Conservation (phyloP, 495 filamentous ascomycete species). For the Neurospora tetrasperma region DNA sequence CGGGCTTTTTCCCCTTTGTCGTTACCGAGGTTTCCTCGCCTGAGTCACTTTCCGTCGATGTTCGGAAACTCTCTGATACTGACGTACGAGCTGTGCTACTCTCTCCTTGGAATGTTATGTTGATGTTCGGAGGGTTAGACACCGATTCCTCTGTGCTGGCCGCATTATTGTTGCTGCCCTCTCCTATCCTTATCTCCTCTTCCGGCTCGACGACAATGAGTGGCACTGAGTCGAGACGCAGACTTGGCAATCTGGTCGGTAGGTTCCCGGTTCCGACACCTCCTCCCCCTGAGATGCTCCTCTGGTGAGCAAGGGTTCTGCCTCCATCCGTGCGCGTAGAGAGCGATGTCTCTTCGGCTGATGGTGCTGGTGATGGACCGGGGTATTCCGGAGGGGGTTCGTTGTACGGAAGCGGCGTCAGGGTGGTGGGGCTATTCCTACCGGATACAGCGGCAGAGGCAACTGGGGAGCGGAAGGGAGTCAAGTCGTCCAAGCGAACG, state of each 20-base stretch:
- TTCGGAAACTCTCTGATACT: neutral
- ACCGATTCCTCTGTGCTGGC: neutral
- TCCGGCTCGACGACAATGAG: neutral
- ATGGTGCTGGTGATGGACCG: constrained; percentile 15
- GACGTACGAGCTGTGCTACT: neutral
- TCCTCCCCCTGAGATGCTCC: neutral
- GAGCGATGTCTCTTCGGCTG: neutral
- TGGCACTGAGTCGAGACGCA: neutral
- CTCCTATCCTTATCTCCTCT: neutral
- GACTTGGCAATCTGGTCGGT: neutral
- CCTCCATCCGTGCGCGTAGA: neutral
- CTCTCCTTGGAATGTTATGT: neutral
- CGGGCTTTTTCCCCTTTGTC: neutral
- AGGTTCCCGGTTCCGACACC: neutral
- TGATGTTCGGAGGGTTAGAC: neutral
- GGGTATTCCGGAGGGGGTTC: constrained; percentile 44
- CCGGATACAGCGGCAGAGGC: constrained; percentile 18
- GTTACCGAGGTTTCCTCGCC: neutral
- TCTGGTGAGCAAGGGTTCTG: neutral
- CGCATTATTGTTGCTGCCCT: neutral
- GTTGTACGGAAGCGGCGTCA: constrained; percentile 10
- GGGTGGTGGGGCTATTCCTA: constrained; percentile 15
- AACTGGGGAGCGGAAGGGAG: constrained; percentile 20
- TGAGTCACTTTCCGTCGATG: neutral
- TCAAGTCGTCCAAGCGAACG: constrained; percentile 36